Conservation (phyloP, 108 stramenopile species). For the Epipyxis sp. region DNA sequence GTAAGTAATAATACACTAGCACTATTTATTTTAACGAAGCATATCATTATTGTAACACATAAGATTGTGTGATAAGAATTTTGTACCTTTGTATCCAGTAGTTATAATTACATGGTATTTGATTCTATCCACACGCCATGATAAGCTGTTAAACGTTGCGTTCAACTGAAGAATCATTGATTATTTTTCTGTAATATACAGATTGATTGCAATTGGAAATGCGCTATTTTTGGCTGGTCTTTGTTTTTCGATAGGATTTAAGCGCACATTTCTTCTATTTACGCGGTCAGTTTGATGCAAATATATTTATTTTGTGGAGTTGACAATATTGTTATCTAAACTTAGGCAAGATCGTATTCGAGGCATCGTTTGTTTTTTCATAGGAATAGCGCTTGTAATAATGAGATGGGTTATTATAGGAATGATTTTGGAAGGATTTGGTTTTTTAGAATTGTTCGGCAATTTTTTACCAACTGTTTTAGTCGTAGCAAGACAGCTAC, state of each 20-base stretch:
- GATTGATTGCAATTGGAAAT: slow-evolving; percentile 24
- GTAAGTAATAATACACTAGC: neutral
- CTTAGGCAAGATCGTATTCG: slow-evolving; percentile 11
- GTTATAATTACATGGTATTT: too few species aligned
- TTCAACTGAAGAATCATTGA: too few species aligned
- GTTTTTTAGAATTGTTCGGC: slow-evolving; percentile 27
- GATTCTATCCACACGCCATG: too few species aligned
- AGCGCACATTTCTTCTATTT: slow-evolving; percentile 18
- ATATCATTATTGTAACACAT: too few species aligned
- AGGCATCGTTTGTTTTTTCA: slow-evolving; percentile 27
- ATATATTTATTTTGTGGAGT: neutral
- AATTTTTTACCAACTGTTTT: slow-evolving; percentile 17
- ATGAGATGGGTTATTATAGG: slow-evolving; percentile 17
- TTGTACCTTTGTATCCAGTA: too few species aligned
- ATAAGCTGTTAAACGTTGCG: too few species aligned
- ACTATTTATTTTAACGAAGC: too few species aligned
- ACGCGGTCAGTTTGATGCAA: neutral
- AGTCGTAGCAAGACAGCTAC: slow-evolving; percentile 4
- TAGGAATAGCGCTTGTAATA: neutral
- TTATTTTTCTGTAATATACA: neutral
- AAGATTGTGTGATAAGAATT: too few species aligned
- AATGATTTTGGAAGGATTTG: slow-evolving; percentile 10
- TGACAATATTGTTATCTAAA: neutral
- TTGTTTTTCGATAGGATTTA: slow-evolving; percentile 12
- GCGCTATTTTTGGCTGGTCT: slow-evolving; percentile 6